Evolutionary conservation across 2,329 filamentous ascomycete genomes (phyloP).

Genomic region (Dothistroma septosporum): DNA sequence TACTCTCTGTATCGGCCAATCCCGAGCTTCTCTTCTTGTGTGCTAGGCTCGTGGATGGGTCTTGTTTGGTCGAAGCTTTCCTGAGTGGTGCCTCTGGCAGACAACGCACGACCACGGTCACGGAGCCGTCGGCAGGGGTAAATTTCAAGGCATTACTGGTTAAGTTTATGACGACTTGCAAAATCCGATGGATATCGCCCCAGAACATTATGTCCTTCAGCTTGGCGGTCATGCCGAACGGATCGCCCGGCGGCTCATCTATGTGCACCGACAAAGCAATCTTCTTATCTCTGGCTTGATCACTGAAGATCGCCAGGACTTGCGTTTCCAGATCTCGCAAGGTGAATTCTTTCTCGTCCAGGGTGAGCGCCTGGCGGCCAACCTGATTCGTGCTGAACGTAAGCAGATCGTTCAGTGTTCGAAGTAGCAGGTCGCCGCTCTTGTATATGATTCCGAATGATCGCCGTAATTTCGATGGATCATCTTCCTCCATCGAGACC

Average conservation of each 20-base stretch:
- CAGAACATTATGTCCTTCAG: constrained; percentile 81
- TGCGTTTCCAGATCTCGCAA: constrained; percentile 78
- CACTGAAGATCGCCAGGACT: constrained; percentile 79
- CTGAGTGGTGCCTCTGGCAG: constrained; percentile 49
- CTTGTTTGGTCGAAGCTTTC: constrained; percentile 10
- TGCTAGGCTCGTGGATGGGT: not conserved
- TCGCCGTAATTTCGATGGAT: constrained; percentile 70
- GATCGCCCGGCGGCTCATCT: constrained; percentile 38
- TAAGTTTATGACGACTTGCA: constrained; percentile 87
- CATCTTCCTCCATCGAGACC: constrained; percentile 87
- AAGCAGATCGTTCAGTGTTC: constrained; percentile 81
- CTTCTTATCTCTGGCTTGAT: constrained; percentile 76
- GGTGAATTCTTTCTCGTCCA: constrained; percentile 82
- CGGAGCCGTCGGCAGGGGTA: constrained; percentile 69
- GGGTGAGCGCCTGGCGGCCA: constrained; percentile 66
- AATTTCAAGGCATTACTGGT: constrained; percentile 92
- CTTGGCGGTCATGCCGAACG: constrained; percentile 38
- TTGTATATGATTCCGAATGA: constrained; percentile 86
- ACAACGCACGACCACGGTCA: constrained; percentile 73
- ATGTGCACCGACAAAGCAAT: constrained; percentile 72
- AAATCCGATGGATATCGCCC: constrained; percentile 83
- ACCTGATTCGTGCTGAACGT: constrained; percentile 96
- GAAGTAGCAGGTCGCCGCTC: constrained; percentile 76
- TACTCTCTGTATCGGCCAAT: not conserved
- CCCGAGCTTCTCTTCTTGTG: not conserved